phyloP scores from a whole-genome alignment of 768 basidiomycete genomes.

The Rubroboletus pulcherrimus region DNA sequence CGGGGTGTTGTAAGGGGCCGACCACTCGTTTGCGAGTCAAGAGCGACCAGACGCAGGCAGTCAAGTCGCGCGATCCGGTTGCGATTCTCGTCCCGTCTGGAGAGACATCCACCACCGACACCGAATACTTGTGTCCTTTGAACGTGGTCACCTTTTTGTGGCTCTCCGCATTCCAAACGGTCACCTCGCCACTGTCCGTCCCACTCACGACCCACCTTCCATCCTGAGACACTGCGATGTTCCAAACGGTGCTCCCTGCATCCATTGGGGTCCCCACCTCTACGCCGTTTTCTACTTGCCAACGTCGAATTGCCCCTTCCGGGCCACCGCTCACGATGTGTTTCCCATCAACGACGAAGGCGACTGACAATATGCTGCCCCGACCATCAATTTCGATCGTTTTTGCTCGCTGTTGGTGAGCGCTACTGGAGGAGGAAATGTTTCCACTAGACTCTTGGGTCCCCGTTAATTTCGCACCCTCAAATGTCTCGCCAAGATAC shows the following conservation, averaged over 20 bases:
- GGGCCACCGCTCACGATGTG: background rate
- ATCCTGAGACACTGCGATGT: background rate
- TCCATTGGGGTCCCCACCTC: no score
- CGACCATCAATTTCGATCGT: background rate
- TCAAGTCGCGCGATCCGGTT: background rate
- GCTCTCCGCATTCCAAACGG: no score
- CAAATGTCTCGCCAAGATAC: background rate
- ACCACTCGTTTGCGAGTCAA: background rate
- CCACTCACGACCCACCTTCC: background rate
- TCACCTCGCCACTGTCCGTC: no score
- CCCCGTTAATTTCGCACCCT: background rate
- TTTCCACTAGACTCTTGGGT: background rate
- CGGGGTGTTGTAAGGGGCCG: background rate
- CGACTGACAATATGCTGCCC: rapidly evolving
- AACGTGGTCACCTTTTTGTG: no score
- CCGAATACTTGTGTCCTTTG: no score
- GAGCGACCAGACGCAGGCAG: background rate
- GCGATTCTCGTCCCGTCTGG: background rate
- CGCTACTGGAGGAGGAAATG: background rate
- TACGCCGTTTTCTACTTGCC: no score
- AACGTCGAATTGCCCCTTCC: background rate
- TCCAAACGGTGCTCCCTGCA: no score
- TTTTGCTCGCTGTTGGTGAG: background rate
- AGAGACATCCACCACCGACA: no score
- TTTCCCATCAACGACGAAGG: background rate